These are phyloP conservation scores for Adansonia madagascariensis DNA, from an alignment of 441 rosid genomes.

Conservation along the genomic window DNA sequence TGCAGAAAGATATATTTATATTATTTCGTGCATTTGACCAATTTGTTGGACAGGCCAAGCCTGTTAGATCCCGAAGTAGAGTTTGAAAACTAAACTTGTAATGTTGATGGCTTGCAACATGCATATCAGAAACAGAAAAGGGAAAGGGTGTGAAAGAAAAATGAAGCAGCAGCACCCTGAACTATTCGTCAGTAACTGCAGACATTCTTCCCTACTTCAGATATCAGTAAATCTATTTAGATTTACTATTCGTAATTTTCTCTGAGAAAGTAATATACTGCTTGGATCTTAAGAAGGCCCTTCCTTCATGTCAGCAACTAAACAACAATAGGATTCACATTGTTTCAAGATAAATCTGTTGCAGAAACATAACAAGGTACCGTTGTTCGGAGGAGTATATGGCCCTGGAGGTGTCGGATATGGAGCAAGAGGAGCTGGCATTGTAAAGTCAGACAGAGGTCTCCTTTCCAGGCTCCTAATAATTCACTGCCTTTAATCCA, in stretches of 20 bases:
- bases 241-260: background rate
- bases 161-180: background rate
- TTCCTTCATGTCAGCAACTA: constrained; percentile 16
- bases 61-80: background rate
- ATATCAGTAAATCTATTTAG: background rate
- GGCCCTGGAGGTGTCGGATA: constrained; percentile 81
- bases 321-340: constrained; percentile 17
- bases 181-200: background rate
- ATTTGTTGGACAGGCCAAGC: background rate
- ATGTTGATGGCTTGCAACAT: background rate
- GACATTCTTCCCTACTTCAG: background rate
- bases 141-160: background rate
- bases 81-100: background rate
- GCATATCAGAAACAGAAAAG: background rate
- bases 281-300: background rate
- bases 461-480: constrained; percentile 32
- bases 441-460: constrained; percentile 43
- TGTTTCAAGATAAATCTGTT: constrained; percentile 14
- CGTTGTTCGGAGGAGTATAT: constrained; percentile 64
- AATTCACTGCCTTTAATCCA: constrained; percentile 36
- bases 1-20: background rate
- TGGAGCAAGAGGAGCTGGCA: constrained; percentile 99
- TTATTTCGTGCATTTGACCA: background rate
- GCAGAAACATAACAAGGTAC: constrained; percentile 40
- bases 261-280: background rate